A percentile compares a stretch with the other conserved stretches of the same genome.
Evolutionary conservation across 2,329 filamentous ascomycete genomes (phyloP).

Genomic region (Aspergillus niger): DNA sequence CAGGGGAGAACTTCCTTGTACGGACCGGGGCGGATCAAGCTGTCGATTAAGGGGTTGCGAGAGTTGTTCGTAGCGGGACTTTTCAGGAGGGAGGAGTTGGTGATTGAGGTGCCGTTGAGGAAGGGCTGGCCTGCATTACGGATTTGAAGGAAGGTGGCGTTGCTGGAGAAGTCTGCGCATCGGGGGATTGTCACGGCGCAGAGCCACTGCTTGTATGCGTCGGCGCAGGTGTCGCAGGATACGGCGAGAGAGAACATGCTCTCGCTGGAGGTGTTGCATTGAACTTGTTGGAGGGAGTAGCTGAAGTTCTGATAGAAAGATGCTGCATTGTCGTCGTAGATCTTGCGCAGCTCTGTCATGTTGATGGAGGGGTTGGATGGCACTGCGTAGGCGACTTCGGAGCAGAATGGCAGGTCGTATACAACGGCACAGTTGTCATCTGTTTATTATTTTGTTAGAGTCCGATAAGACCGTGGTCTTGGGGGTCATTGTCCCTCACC

Average conservation of each 20-base stretch:
- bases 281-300: constrained; percentile 78
- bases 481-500: constrained; percentile 55
- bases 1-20: constrained; percentile 94
- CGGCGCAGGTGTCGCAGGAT: constrained; percentile 72
- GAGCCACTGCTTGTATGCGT: constrained; percentile 90
- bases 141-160: constrained; percentile 59
- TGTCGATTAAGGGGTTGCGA: constrained; percentile 73
- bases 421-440: constrained; percentile 83
- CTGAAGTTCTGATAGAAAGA: constrained; percentile 74
- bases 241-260: constrained; percentile 80
- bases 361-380: constrained; percentile 74
- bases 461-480: neutral
- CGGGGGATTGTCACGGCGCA: constrained; percentile 91
- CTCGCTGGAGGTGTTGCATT: constrained; percentile 74
- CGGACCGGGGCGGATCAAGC: constrained; percentile 72
- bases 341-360: constrained; percentile 61
- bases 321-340: constrained; percentile 77
- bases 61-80: constrained; percentile 56
- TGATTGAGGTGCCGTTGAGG: constrained; percentile 64
- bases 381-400: constrained; percentile 85
- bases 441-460: constrained; percentile 29
- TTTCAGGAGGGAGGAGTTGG: constrained; percentile 36
- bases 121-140: constrained; percentile 74
- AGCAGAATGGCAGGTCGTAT: constrained; percentile 85
- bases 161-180: constrained; percentile 76